phyloP scores from a whole-genome alignment of 495 filamentous ascomycete species.

The Sabuloglossum arenarium region DNA sequence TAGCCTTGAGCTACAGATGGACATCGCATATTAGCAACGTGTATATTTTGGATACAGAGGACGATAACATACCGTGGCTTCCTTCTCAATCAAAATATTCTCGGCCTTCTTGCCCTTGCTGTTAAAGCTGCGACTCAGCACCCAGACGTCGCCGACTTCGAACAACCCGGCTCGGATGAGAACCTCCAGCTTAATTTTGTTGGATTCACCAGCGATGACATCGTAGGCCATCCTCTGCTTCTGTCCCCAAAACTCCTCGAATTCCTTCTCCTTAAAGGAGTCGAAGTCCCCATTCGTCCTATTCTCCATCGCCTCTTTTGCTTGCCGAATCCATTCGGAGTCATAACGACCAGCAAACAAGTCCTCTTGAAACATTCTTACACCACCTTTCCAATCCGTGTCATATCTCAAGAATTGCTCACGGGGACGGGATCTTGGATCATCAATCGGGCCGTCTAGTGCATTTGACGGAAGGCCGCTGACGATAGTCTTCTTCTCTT shows the following conservation, averaged over 20 bases:
- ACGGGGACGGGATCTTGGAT: constrained; percentile 18
- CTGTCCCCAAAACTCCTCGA: constrained; percentile 51
- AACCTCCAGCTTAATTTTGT: constrained; percentile 7
- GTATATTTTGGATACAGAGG: neutral
- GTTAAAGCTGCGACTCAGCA: neutral
- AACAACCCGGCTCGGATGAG: neutral
- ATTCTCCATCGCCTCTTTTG: constrained; percentile 36
- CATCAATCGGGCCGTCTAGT: constrained; percentile 10
- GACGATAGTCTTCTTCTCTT: constrained; percentile 34
- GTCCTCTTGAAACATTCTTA: constrained; percentile 36
- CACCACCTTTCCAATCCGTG: constrained; percentile 25
- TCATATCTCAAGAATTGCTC: constrained; percentile 28
- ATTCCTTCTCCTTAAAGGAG: constrained; percentile 39
- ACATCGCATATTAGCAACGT: neutral
- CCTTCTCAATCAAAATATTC: constrained; percentile 25
- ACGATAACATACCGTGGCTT: constrained; percentile 21
- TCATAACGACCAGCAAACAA: constrained; percentile 39
- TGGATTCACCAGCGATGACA: constrained; percentile 18
- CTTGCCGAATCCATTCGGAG: constrained; percentile 43
- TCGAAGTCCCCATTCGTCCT: constrained; percentile 51
- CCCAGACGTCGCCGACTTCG: constrained; percentile 3
- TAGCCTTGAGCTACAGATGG: neutral
- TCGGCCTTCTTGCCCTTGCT: constrained; percentile 4
- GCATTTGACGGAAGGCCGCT: constrained; percentile 32
- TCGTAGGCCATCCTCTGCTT: constrained; percentile 26